Evolutionary conservation across 768 basidiomycete species (phyloP).

Genomic region (Leccinellum rugosiceps): DNA sequence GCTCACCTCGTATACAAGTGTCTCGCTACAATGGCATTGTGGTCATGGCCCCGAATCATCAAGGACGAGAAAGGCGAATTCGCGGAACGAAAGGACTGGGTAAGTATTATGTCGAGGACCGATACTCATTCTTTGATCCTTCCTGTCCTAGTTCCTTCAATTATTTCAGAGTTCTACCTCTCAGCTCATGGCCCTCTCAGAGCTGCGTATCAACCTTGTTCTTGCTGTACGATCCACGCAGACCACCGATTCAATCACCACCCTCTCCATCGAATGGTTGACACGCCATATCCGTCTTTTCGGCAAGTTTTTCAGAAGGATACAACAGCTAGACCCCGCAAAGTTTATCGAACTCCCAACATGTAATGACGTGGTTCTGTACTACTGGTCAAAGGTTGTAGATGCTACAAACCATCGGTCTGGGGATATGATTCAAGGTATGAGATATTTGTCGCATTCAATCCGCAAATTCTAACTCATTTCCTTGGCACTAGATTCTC

Average conservation of each 20-base stretch:
- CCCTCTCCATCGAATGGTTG: slow-evolving; percentile 51
- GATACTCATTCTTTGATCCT: neutral
- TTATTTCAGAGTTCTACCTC: slow-evolving; percentile 58
- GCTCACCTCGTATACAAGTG: slow-evolving; percentile 76
- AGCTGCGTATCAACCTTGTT: slow-evolving; percentile 55
- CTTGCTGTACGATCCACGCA: slow-evolving; percentile 38
- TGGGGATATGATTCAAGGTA: slow-evolving; percentile 55
- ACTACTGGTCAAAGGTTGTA: slow-evolving; percentile 79
- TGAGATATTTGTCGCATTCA: slow-evolving; percentile 2
- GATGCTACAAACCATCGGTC: slow-evolving; percentile 56
- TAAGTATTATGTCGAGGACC: slow-evolving; percentile 26
- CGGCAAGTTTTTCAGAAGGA: slow-evolving; percentile 76
- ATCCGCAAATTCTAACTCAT: neutral
- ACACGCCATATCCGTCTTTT: slow-evolving; percentile 68
- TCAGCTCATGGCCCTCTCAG: slow-evolving; percentile 54
- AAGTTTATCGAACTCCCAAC: slow-evolving; percentile 63
- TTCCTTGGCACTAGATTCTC: slow-evolving; percentile 46
- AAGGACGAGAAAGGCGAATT: slow-evolving; percentile 43
- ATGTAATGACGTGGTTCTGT: slow-evolving; percentile 67
- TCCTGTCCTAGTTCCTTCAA: slow-evolving; percentile 47
- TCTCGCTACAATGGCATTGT: slow-evolving; percentile 63
- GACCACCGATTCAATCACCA: slow-evolving; percentile 34
- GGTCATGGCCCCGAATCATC: slow-evolving; percentile 61
- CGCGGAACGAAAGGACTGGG: slow-evolving; percentile 51
- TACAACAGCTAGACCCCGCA: slow-evolving; percentile 58